Conservation (phyloP, 345 rosid genomes). For the Sisymbrium irio region DNA sequence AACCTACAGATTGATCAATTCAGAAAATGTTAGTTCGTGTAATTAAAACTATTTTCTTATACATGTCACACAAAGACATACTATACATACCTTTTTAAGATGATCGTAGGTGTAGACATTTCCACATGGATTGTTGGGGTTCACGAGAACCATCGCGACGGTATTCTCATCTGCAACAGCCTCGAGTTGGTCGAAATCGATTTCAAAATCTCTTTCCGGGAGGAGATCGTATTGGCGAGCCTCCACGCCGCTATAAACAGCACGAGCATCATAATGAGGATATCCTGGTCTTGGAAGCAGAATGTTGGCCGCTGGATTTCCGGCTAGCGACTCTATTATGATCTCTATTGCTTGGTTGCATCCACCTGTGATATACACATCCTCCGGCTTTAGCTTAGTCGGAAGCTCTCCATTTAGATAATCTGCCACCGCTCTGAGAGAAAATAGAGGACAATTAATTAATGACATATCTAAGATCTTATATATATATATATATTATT, state of each 20-base stretch:
- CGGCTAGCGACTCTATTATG: conserved; percentile 33
- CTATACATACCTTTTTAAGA: conserved; percentile 31
- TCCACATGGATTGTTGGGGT: conserved; percentile 34
- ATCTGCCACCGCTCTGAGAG: conserved; percentile 44
- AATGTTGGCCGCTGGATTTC: conserved; percentile 45
- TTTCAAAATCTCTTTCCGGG: conserved; percentile 49
- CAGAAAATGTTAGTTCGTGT: not conserved
- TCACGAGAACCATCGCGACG: conserved; percentile 48
- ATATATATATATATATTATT: too few relatives aligned
- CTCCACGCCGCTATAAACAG: too few relatives aligned
- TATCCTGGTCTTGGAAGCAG: too few relatives aligned
- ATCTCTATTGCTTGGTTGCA: conserved; percentile 52
- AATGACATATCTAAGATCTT: too few relatives aligned
- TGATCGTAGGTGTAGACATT: conserved; percentile 38
- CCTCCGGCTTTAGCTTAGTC: conserved; percentile 43
- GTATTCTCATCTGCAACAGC: conserved; percentile 53
- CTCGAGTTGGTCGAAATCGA: conserved; percentile 44
- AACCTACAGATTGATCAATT: conserved; percentile 32
- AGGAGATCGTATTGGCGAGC: conserved; percentile 51
- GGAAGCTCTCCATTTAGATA: conserved; percentile 38
- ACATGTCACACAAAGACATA: not conserved
- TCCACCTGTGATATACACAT: conserved; percentile 48
- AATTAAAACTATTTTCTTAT: not conserved
- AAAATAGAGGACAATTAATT: not conserved
- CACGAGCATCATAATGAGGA: too few relatives aligned